phyloP scores from a whole-genome alignment of 2,329 filamentous ascomycete genomes.

The Fusarium tanahbumbuense region DNA sequence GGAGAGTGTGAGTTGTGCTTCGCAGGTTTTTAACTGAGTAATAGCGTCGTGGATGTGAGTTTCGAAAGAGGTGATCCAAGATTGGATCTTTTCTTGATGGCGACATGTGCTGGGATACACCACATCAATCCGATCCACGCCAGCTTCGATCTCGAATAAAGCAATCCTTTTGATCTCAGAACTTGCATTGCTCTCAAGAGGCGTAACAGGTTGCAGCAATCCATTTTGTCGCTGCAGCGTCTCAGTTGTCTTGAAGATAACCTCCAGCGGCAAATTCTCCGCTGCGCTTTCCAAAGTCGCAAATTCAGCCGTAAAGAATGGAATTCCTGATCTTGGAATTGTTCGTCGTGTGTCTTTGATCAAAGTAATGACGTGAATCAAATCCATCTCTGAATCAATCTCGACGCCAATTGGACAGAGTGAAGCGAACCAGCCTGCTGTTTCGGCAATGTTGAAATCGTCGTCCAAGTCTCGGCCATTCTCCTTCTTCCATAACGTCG shows the following conservation, averaged over 20 bases:
- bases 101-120: conserved; percentile 57
- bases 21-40: conserved; percentile 53
- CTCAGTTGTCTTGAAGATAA: conserved; percentile 68
- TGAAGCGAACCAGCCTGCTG: conserved; percentile 71
- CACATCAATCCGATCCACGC: conserved; percentile 60
- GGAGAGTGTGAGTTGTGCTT: conserved; percentile 62
- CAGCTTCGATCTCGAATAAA: conserved; percentile 63
- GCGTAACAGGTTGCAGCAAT: conserved; percentile 61
- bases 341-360: conserved; percentile 64
- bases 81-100: conserved; percentile 57
- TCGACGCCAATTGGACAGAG: conserved; percentile 63
- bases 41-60: conserved; percentile 59
- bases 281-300: conserved; percentile 49
- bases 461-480: conserved; percentile 59
- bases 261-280: conserved; percentile 64
- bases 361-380: conserved; percentile 63
- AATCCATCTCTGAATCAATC: conserved; percentile 58
- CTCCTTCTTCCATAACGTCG: conserved; percentile 67
- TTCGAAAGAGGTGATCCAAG: conserved; percentile 62
- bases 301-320: conserved; percentile 62
- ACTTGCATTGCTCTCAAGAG: conserved; percentile 57
- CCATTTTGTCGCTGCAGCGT: conserved; percentile 61
- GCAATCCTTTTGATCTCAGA: conserved; percentile 60
- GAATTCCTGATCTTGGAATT: conserved; percentile 58
- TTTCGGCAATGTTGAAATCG: conserved; percentile 64